phyloP scores from a whole-genome alignment of 148 eudicot species.

The Persicaria tinctoria region DNA sequence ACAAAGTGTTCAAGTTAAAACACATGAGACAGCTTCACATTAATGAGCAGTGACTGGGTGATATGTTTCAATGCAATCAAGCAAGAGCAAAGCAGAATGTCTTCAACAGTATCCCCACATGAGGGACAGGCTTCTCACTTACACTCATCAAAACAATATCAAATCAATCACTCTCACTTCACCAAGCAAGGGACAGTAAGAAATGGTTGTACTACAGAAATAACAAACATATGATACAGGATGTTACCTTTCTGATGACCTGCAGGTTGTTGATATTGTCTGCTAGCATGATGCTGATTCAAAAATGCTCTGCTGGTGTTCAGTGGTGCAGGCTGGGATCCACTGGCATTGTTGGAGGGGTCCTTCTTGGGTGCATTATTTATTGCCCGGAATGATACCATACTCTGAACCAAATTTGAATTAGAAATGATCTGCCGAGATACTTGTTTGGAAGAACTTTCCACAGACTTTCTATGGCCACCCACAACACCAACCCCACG shows the following conservation, averaged over 20 bases:
- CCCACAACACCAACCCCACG: slow-evolving; percentile 92
- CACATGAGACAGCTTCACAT: background rate
- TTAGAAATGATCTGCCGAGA: slow-evolving; percentile 36
- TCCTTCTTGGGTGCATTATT: slow-evolving; percentile 33
- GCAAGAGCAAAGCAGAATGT: background rate
- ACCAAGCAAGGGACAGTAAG: background rate
- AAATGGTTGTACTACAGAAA: background rate
- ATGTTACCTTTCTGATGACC: slow-evolving; percentile 71
- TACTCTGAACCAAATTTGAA: slow-evolving; percentile 32
- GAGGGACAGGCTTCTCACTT: background rate
- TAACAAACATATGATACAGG: no score
- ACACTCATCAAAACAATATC: background rate
- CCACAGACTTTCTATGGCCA: slow-evolving; percentile 57
- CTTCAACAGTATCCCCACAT: background rate
- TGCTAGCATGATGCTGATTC: slow-evolving; percentile 43
- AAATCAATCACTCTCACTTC: background rate
- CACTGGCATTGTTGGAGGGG: slow-evolving; percentile 31
- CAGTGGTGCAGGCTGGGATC: slow-evolving; percentile 26
- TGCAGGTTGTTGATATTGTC: slow-evolving; percentile 46
- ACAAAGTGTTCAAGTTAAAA: background rate
- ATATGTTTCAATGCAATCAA: background rate
- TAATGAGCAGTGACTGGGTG: background rate
- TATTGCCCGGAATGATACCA: slow-evolving; percentile 29
- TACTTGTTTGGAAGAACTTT: slow-evolving; percentile 38
- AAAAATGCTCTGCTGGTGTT: slow-evolving; percentile 38